phyloP scores from a whole-genome alignment of 2,329 filamentous ascomycete species.

The Penicillium hesseltinei region DNA sequence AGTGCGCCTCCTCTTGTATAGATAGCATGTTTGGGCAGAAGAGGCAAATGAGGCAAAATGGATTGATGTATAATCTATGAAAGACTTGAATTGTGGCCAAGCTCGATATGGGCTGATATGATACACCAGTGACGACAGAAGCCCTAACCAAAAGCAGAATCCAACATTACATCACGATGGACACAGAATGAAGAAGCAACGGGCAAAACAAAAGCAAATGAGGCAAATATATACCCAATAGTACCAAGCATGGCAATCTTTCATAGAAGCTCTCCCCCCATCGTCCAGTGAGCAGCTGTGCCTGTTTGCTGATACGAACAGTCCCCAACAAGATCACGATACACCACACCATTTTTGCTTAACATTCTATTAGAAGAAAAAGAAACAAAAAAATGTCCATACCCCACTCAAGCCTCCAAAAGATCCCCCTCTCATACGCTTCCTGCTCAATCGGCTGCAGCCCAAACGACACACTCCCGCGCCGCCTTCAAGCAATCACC shows the following conservation, averaged over 20 bases:
- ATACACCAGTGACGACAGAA: constrained; percentile 12
- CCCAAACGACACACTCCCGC: constrained; percentile 35
- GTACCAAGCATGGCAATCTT: neutral
- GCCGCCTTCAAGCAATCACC: constrained; percentile 42
- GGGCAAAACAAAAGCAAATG: neutral
- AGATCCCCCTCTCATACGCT: constrained; percentile 42
- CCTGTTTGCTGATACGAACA: neutral
- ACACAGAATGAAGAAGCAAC: constrained; percentile 1
- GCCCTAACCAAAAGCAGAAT: neutral
- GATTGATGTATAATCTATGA: neutral
- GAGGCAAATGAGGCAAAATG: neutral
- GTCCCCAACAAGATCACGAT: neutral
- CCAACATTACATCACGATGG: constrained; percentile 21
- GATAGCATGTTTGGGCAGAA: neutral
- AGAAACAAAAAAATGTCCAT: constrained; percentile 13
- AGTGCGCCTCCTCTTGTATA: neutral
- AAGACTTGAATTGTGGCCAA: neutral
- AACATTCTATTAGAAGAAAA: neutral
- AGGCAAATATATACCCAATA: neutral
- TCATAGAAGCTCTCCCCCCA: neutral
- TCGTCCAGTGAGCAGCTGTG: neutral
- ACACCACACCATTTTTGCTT: neutral
- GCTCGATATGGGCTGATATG: neutral
- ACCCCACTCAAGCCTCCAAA: constrained; percentile 16
- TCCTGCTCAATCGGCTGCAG: constrained; percentile 44